Conservation (phyloP, 2,329 filamentous ascomycete genomes). For the Colletotrichum sojae region DNA sequence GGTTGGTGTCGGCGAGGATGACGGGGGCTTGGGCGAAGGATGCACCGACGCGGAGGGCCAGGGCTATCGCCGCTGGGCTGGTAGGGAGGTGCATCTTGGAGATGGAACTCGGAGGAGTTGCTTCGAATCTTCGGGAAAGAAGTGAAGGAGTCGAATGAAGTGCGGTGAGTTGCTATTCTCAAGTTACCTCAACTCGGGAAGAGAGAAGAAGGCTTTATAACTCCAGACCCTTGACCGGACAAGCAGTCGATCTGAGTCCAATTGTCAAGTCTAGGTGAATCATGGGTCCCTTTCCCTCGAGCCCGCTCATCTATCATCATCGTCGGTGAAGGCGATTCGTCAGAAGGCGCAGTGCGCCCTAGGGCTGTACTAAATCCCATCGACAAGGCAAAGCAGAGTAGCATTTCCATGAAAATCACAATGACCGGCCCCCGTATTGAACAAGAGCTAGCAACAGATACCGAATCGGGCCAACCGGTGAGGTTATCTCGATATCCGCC, state of each 20-base stretch:
- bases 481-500: conserved; percentile 9
- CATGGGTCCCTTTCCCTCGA: neutral
- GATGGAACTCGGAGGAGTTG: neutral
- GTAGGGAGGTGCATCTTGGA: neutral
- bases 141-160: neutral
- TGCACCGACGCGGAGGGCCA: conserved; percentile 13
- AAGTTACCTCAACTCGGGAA: neutral
- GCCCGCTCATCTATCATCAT: neutral
- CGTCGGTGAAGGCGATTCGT: neutral
- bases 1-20: conserved; percentile 54
- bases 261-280: no score
- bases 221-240: no score
- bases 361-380: neutral
- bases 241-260: no score
- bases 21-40: conserved; percentile 26
- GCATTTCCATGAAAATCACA: neutral
- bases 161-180: neutral
- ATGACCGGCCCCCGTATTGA: neutral
- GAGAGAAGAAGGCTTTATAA: neutral
- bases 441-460: neutral
- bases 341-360: neutral
- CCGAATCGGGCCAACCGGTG: conserved; percentile 1
- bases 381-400: no score
- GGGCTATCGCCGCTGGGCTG: neutral
- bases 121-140: neutral